Evolutionary conservation across 176 grass and related monocot genomes (phyloP).

Genomic region (Oryza punctata): DNA sequence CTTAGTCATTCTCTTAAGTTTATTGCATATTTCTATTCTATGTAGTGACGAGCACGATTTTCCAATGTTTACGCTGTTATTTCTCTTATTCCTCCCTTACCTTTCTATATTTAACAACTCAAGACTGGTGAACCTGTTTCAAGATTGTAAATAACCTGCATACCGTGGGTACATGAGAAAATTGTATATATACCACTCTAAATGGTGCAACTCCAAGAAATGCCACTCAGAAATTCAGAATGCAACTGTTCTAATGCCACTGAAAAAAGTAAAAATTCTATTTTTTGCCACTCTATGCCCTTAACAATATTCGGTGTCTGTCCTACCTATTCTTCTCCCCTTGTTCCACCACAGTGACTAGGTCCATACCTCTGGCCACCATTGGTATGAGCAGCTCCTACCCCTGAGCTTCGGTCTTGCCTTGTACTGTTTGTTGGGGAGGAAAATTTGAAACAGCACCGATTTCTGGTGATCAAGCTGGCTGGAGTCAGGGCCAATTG

Average conservation of each 20-base stretch:
- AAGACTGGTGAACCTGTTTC: neutral
- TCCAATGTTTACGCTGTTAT: neutral
- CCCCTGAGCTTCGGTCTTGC: neutral
- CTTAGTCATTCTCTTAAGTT: neutral
- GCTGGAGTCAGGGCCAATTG: too few species aligned
- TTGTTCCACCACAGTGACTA: neutral
- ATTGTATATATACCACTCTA: too few species aligned
- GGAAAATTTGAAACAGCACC: neutral
- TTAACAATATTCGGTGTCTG: neutral
- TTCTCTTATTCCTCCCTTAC: neutral
- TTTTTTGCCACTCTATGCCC: too few species aligned
- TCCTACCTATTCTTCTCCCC: neutral
- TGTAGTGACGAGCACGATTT: conserved; percentile 6
- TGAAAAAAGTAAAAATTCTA: too few species aligned
- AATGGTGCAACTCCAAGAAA: too few species aligned
- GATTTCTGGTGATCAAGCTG: too few species aligned
- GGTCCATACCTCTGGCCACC: neutral
- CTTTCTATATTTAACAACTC: neutral
- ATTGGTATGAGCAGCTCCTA: neutral
- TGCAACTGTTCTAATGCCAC: too few species aligned
- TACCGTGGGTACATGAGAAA: neutral
- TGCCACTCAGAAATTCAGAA: too few species aligned
- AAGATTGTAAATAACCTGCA: neutral
- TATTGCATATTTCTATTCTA: neutral
- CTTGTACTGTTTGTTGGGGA: neutral